These are phyloP conservation scores for Phytophthora melonis DNA, from an alignment of 352 stramenopile genomes.

Conservation along the genomic window DNA sequence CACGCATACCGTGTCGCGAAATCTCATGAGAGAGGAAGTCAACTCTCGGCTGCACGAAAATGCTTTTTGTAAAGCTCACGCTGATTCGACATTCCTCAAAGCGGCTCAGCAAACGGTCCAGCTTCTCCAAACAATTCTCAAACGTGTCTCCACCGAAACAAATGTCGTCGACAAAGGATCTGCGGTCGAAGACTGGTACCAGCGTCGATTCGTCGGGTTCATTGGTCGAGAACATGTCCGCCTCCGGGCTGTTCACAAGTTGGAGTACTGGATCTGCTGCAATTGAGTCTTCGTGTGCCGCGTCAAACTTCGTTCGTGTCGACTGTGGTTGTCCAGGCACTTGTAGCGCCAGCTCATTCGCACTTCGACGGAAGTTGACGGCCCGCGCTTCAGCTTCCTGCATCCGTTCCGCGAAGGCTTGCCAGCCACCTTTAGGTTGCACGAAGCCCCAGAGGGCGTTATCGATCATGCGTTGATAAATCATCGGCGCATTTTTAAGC, in stretches of 20 bases:
- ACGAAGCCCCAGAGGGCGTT: neutral
- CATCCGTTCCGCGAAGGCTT: neutral
- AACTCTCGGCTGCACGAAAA: constrained; percentile 13
- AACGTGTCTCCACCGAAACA: too few species aligned
- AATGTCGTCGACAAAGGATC: constrained; percentile 28
- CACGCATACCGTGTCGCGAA: constrained; percentile 6
- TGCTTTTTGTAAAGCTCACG: constrained; percentile 37
- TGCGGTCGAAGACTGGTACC: constrained; percentile 2
- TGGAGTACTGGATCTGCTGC: neutral
- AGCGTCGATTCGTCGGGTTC: constrained; percentile 1
- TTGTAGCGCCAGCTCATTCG: too few species aligned
- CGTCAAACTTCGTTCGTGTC: neutral
- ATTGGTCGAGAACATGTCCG: neutral
- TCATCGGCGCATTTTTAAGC: constrained; percentile 11
- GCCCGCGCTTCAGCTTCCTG: neutral
- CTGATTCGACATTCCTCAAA: constrained; percentile 33
- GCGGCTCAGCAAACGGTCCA: constrained; percentile 16
- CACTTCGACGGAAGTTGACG: neutral
- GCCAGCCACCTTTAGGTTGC: neutral
- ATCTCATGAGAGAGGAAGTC: constrained; percentile 32
- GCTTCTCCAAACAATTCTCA: neutral
- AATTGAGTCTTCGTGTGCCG: neutral
- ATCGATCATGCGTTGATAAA: constrained; percentile 8
- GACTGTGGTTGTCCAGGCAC: neutral
- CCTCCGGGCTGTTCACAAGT: neutral